Evolutionary conservation across 202 grass and related monocot species (phyloP), one percentile per base, ranked within the genome.

Genomic region (Brachypodium distachyon): DNA sequence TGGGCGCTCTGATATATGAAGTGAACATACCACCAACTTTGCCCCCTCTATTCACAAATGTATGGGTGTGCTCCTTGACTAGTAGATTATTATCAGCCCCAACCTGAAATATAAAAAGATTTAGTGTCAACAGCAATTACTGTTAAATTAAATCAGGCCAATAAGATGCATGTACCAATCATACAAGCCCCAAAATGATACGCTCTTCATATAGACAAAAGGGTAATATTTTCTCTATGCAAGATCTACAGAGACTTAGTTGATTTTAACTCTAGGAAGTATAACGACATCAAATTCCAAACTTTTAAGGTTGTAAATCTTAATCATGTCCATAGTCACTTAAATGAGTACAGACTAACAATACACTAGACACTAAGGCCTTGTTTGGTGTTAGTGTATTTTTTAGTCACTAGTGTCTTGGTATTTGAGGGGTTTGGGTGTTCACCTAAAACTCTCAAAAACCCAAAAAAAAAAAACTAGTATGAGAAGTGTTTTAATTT

Each of bases 21-120:
- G 10, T 81, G 55, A 56, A 63, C 87, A 12, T 94, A 97, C 95
- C 95, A 52, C 95, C 95, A 88, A 94, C 70, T 9, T 47, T 7
- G 56, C 91, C 95, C 32, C 95, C 91, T 90, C 87, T 94, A 64
- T 97, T 97, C 48, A 97, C 95, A 72, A 98, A 98, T 49, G 89
- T 98, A 85, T 98, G 95, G 75, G 89, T 92, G 48, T 98, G 95
- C 22, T 98, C 95, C 84, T 98, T 98, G 69, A 92, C 95, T 38
- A 98, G 78, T 37, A 98, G 81, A 87, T 98, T 98, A 64, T 88
- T 84, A 22, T 94, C 87, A 76, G 95, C 95, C 7, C 95, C 95
- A 73, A 94, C 95, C 95, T 98, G 73, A 79, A 79, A 83, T 52
- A 19, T 2, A 59, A 57, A 9, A 21, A 72, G 5, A 27, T 58